Conservation (phyloP, 2,329 filamentous ascomycete genomes). For the Penicillium sp. region DNA sequence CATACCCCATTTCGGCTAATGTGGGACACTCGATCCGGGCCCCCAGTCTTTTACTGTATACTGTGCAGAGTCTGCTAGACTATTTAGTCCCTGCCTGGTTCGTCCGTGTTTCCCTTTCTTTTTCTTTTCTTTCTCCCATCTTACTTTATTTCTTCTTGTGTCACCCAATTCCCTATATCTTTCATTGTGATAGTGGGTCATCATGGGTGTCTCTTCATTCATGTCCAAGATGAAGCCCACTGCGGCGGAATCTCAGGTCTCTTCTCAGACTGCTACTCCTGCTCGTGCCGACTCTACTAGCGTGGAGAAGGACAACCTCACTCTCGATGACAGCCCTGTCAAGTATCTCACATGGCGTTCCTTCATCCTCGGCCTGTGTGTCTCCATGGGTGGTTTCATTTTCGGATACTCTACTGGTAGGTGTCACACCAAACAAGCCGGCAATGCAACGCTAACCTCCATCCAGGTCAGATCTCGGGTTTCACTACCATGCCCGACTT, state of each 20-base stretch:
- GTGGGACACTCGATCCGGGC: conserved; percentile 34
- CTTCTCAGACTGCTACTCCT: conserved; percentile 36
- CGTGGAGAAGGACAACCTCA: conserved; percentile 34
- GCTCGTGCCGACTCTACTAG: conserved; percentile 31
- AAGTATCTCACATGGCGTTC: conserved; percentile 46
- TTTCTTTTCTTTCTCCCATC: conserved; percentile 10
- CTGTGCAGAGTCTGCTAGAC: conserved; percentile 17
- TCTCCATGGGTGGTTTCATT: conserved; percentile 52
- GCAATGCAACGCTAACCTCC: conserved; percentile 5
- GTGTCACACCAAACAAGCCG: conserved; percentile 8
- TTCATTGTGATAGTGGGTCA: conserved; percentile 1
- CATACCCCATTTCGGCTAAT: conserved; percentile 21
- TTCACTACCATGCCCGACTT: conserved; percentile 52
- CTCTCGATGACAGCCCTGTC: conserved; percentile 45
- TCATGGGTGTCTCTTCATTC: conserved; percentile 33
- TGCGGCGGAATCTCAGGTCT: conserved; percentile 30
- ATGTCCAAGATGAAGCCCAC: conserved; percentile 32
- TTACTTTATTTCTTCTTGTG: conserved; percentile 2
- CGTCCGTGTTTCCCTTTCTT: conserved; percentile 14
- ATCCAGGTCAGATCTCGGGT: conserved; percentile 45
- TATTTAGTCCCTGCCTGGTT: conserved; percentile 25
- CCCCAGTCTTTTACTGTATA: conserved; percentile 22
- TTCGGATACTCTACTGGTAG: conserved; percentile 49
- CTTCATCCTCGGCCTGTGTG: conserved; percentile 46
- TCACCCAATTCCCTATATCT: background rate